Evolutionary conservation across 2,329 filamentous ascomycete genomes (phyloP), one percentile per base, ranked within the genome.

Genomic region (Paramyrothecium roridum): DNA sequence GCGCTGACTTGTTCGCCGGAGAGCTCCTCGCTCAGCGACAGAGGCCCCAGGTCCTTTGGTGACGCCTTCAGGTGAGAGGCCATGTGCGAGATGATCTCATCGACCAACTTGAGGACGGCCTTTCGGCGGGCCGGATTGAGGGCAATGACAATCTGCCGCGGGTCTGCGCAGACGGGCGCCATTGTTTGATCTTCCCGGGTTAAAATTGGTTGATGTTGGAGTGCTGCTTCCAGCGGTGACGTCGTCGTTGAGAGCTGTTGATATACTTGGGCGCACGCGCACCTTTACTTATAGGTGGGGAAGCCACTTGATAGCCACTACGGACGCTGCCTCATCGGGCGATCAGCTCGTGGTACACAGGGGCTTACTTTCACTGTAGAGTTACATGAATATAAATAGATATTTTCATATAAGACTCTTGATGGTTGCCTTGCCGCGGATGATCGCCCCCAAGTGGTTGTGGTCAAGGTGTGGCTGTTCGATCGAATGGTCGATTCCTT

Each of bases 41-140:
- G 57, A 11, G 56, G 51, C 21, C 70, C 66, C 22, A 68, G 56
- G 43, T 72, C 58, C 46, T 70, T 62, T 17, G 67, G 56, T 2
- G 67, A 66, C 8, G 76, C 67, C 56, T 82, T 72, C 16, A 85
- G 65, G 58, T 83, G 76, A 2, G 74, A 73, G 48, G 77, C 76
- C 80, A 85, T 84, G 56, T 78, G 77, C n/a, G 67, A 65, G n/a
- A 73, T 76, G 63, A 84, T 81, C 43, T 82, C 77, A 49, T 73
- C 68, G 22, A 82, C 70, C 20, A 86, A 76, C 50, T 70, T 69
- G 54, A 80, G 76, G 33, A 84, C 75, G 2, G 77, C 80, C 58
- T 75, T 76, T 49, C 82, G 79, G 48, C 77, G 75, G 26, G 78
- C 76, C 26, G 74, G 73, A 59, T 84, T 80, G 45, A 86, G 73